A percentile compares a stretch with the other conserved stretches of the same genome.
phyloP scores from a whole-genome alignment of 2,329 filamentous ascomycete species.

The Escovopsis sp. region DNA sequence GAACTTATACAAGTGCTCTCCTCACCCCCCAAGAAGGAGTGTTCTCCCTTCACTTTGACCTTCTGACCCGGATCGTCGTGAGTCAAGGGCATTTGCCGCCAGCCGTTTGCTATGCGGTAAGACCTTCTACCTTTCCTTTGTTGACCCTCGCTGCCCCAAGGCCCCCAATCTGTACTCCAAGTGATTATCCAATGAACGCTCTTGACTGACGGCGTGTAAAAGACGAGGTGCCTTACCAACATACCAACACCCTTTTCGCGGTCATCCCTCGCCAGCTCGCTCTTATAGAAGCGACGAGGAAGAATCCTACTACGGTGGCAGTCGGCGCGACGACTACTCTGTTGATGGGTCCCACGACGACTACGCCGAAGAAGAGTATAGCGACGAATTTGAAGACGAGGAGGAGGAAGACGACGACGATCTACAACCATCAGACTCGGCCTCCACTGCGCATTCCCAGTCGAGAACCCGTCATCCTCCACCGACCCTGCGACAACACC shows the following conservation, averaged over 20 bases:
- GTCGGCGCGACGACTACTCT: slow-evolving; percentile 7
- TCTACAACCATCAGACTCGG: slow-evolving; percentile 43
- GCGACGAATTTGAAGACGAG: slow-evolving; percentile 23
- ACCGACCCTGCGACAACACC: slow-evolving; percentile 17
- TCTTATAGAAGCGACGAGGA: slow-evolving; percentile 26
- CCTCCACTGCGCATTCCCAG: slow-evolving; percentile 28
- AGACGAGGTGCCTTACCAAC: slow-evolving; percentile 14
- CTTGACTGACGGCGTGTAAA: slow-evolving; percentile 13
- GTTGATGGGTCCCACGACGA: slow-evolving; percentile 13
- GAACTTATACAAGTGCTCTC: background rate
- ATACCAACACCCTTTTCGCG: slow-evolving; percentile 8
- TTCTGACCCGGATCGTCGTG: slow-evolving; percentile 30
- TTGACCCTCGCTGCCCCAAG: background rate
- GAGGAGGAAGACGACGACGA: slow-evolving; percentile 32
- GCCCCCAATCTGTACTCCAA: slow-evolving; percentile 1
- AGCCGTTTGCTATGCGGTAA: slow-evolving; percentile 29
- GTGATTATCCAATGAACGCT: slow-evolving; percentile 8
- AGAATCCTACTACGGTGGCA: slow-evolving; percentile 16
- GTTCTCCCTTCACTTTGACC: slow-evolving; percentile 29
- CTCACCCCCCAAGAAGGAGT: slow-evolving; percentile 8
- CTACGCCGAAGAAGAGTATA: slow-evolving; percentile 21
- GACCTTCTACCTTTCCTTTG: slow-evolving; percentile 6
- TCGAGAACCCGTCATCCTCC: slow-evolving; percentile 9
- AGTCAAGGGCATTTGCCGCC: slow-evolving; percentile 25
- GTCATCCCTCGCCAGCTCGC: slow-evolving; percentile 17